A percentile compares a stretch with the other conserved stretches of the same genome.
phyloP scores from a whole-genome alignment of 1,284 basidiomycete genomes.

The Cystobasidiaceae sp. region DNA sequence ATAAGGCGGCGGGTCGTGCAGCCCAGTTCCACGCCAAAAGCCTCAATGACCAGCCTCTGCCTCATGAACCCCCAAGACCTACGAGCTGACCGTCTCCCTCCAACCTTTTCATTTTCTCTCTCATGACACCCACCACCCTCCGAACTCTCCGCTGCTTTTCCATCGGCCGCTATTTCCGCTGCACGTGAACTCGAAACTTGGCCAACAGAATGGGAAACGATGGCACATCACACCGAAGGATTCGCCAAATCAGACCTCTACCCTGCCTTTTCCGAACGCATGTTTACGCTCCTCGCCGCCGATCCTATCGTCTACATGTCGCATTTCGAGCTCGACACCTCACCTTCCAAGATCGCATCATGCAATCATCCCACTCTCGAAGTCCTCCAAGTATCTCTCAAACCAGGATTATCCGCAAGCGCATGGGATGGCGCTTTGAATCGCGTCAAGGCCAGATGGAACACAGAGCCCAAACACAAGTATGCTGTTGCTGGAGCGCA shows the following conservation, averaged over 20 bases:
- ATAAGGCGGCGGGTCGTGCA: neutral
- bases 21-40: neutral
- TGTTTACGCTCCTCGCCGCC: neutral
- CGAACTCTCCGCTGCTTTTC: neutral
- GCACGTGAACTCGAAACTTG: neutral
- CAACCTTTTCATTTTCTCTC: no score
- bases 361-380: conserved; percentile 1
- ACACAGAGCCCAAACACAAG: neutral
- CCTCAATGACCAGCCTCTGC: neutral
- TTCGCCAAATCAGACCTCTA: conserved; percentile 18
- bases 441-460: neutral
- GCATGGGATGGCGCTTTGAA: neutral
- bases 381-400: neutral
- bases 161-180: neutral
- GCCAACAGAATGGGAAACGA: conserved; percentile 12
- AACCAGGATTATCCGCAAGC: neutral
- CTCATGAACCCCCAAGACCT: no score
- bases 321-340: neutral
- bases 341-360: conserved; percentile 10
- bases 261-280: neutral
- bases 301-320: conserved; percentile 13
- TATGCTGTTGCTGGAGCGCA: neutral
- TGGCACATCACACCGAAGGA: conserved; percentile 7
- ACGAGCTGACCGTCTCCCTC: no score
- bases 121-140: no score